Percentiles rank a stretch among this genome's conserved stretches.
phyloP scores from a whole-genome alignment of 305 asterid species.

The Fraxinus velutina region DNA sequence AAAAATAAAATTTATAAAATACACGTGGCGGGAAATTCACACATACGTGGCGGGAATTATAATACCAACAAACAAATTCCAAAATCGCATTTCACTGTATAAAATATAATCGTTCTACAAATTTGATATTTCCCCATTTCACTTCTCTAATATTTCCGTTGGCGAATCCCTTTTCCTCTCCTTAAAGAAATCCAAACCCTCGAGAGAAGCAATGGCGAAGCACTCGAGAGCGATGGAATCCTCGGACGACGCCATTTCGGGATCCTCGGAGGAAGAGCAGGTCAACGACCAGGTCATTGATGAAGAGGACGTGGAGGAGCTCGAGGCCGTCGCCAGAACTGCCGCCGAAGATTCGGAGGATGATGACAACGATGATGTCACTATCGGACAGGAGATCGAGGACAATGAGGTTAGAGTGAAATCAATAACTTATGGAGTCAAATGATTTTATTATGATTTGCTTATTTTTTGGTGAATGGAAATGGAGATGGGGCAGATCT shows the following conservation, averaged over 20 bases:
- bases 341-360: constrained; percentile 40
- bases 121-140: not conserved
- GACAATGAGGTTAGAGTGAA: constrained; percentile 31
- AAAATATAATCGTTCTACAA: not conserved
- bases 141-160: not conserved
- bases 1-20: no score
- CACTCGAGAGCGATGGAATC: constrained; percentile 33
- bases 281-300: constrained; percentile 27
- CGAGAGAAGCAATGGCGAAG: constrained; percentile 30
- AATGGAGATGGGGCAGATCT: constrained; percentile 24
- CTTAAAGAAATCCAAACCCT: not conserved
- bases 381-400: constrained; percentile 23
- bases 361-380: constrained; percentile 29
- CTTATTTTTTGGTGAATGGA: not conserved
- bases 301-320: constrained; percentile 51
- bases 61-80: not conserved
- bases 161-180: not conserved
- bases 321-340: constrained; percentile 40
- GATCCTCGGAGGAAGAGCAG: constrained; percentile 21
- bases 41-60: not conserved
- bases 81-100: not conserved
- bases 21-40: not conserved
- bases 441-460: not conserved
- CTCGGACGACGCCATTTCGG: constrained; percentile 32
- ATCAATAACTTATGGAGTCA: not conserved